phyloP scores from a whole-genome alignment of 202 grass and related monocot genomes.

The Eragrostis tef region DNA sequence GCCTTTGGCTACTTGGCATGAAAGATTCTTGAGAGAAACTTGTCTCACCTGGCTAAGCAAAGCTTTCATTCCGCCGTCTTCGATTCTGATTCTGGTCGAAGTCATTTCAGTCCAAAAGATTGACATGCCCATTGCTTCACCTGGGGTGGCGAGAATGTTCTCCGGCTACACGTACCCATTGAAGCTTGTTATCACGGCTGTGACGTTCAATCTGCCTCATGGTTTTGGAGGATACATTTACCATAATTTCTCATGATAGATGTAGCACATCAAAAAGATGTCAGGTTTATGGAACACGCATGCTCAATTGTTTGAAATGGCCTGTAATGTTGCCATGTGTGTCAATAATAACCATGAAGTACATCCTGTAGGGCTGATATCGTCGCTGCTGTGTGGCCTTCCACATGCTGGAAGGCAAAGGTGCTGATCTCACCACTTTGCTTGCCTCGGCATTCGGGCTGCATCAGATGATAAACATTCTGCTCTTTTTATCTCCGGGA shows the following conservation, averaged over 20 bases:
- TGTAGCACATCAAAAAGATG: neutral
- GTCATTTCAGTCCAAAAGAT: slow-evolving; percentile 40
- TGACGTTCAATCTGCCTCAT: neutral
- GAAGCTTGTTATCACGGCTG: neutral
- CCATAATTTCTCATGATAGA: neutral
- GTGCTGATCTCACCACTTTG: slow-evolving; percentile 37
- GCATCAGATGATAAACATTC: slow-evolving; percentile 18
- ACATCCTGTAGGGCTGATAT: neutral
- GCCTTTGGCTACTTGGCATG: neutral
- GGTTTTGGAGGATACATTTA: neutral
- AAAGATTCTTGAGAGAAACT: slow-evolving; percentile 14
- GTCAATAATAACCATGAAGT: neutral
- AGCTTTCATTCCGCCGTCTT: neutral
- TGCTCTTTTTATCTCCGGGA: slow-evolving; percentile 11
- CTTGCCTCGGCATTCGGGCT: slow-evolving; percentile 25
- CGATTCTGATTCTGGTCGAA: slow-evolving; percentile 30
- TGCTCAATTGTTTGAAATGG: too few relatives aligned
- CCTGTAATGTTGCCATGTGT: neutral
- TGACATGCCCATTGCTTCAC: slow-evolving; percentile 10
- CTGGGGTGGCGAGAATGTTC: slow-evolving; percentile 26
- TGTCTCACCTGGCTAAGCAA: slow-evolving; percentile 1
- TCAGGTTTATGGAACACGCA: neutral
- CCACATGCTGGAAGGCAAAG: neutral
- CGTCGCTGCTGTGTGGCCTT: neutral
- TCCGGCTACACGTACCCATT: slow-evolving; percentile 15